These are phyloP conservation scores for Nevesoporus exiguus DNA, from an alignment of 768 basidiomycete genomes.

Conservation along the genomic window DNA sequence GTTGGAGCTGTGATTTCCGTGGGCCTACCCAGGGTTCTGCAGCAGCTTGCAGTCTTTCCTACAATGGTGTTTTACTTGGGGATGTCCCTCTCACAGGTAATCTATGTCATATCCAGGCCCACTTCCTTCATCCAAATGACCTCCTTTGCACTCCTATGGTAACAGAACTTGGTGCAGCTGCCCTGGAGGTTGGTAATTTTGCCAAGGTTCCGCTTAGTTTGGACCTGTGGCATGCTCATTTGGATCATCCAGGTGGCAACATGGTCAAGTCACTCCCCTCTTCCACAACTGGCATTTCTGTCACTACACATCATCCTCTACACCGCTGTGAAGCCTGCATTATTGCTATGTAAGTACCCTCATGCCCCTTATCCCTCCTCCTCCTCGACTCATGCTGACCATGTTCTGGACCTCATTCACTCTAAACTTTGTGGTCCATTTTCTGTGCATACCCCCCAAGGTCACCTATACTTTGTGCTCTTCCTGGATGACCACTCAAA, in stretches of 20 bases:
- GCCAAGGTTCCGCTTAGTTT: accelerated
- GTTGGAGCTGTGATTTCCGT: neutral
- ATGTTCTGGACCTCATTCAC: slow-evolving; percentile 25
- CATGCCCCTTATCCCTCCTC: neutral
- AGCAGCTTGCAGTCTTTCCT: neutral
- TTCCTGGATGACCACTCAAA: slow-evolving; percentile 15
- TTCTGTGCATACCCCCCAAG: slow-evolving; percentile 9
- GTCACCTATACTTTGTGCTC: slow-evolving; percentile 12
- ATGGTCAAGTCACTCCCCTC: neutral
- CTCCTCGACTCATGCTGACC: neutral
- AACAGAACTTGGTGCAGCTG: no score
- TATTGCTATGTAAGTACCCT: neutral
- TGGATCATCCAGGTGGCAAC: neutral
- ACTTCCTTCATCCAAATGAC: neutral
- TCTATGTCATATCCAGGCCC: neutral
- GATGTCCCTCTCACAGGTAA: accelerated
- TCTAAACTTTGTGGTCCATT: slow-evolving; percentile 29
- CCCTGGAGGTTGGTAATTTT: no score
- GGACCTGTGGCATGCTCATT: neutral
- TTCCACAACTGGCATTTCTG: accelerated
- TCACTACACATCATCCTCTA: accelerated
- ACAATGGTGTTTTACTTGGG: neutral
- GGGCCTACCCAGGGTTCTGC: accelerated
- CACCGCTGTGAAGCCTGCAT: neutral
- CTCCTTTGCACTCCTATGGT: no score